Evolutionary conservation across 1,284 basidiomycete genomes (phyloP), one percentile per base, ranked within the genome.

Genomic region (Cutaneotrichosporon sp.): DNA sequence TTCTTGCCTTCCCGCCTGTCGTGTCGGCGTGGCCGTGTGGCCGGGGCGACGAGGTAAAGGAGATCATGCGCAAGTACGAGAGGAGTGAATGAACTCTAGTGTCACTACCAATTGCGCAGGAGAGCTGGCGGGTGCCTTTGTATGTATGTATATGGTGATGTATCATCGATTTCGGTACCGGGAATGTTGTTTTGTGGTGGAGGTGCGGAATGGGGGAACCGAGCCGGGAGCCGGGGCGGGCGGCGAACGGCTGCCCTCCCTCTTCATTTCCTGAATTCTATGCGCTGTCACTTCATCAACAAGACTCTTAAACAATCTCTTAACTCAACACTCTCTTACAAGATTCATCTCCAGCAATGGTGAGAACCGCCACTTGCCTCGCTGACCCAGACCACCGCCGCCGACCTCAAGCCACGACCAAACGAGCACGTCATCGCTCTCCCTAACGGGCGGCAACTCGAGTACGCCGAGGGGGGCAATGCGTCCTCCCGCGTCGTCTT

Each of bases 371-470:
- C 47, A 14, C n/a, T n/a, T 2, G n/a, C n/a, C 47, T 21, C 21
- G 47, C 47, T 50, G 26, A 52, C 8, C 18, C 55, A 56, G 18
- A 60, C 34, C 26, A 31, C 49, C 16, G 38, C 59, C 18, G 50
- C 50, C 26, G 59, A 53, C 59, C 36, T 58, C 21, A 31, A 32
- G 13, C 61, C 61, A 21, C 49, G 21, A 30, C 34, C 31, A 10
- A 63, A 59, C 42, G 62, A 63, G 46, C 51, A 49, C 26, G 10
- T 63, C 52, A 42, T 63, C 11, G 8, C 13, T 8, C 57, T 63
- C 31, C 42, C 62, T 1, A 31, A n/a, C 7, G 58, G 52, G 1
- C 51, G 62, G 8, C 57, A 63, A 46, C 32, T 63, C 11, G 62
- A 51, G 42, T 63, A 63, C 58, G 62, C 62, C 2, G 40, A 55